Conservation (phyloP, 495 filamentous ascomycete genomes). For the Neurospora sp. region DNA sequence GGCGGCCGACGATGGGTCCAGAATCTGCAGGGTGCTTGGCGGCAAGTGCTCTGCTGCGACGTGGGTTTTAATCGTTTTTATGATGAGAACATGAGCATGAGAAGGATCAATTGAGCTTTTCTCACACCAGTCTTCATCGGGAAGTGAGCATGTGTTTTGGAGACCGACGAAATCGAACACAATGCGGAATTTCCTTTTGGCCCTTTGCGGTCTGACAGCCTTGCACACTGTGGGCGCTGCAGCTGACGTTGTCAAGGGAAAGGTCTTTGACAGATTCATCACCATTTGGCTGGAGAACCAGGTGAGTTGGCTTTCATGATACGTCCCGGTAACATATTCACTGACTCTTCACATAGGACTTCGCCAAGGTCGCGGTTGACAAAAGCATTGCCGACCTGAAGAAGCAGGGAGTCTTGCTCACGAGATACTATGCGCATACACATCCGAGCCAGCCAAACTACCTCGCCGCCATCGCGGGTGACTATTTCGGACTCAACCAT, state of each 20-base stretch:
- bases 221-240: conserved; percentile 1
- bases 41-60: not conserved
- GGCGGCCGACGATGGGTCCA: not conserved
- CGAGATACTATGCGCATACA: conserved; percentile 50
- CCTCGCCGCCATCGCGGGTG: conserved; percentile 50
- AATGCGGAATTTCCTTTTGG: not conserved
- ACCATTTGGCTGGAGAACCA: conserved; percentile 66
- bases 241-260: conserved; percentile 35
- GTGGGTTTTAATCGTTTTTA: not conserved
- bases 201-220: not conserved
- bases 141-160: not conserved
- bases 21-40: not conserved
- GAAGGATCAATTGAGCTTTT: not conserved
- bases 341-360: conserved; percentile 37
- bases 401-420: conserved; percentile 52
- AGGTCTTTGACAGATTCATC: conserved; percentile 55
- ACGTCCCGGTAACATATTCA: not conserved
- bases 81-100: not conserved
- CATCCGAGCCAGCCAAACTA: conserved; percentile 42
- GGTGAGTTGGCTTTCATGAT: conserved; percentile 13
- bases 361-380: conserved; percentile 38
- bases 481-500: conserved; percentile 60
- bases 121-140: not conserved
- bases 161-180: not conserved
- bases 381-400: conserved; percentile 44